phyloP scores from a whole-genome alignment of 108 stramenopile species.

The Nitzschia palea region DNA sequence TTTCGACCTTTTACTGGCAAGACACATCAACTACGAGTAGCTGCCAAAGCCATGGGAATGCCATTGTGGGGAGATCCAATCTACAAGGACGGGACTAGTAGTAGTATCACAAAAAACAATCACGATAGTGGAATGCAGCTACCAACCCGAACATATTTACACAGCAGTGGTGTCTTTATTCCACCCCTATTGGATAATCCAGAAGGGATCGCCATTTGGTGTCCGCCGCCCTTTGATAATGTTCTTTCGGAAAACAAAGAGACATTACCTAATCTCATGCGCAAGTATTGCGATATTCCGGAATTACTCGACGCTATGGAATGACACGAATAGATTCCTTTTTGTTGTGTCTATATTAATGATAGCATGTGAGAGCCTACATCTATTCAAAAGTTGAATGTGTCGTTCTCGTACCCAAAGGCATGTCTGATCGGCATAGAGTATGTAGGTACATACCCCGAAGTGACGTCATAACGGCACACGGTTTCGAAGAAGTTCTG shows the following conservation, averaged over 20 bases:
- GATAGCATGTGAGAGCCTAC: no score
- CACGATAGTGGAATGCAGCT: background rate
- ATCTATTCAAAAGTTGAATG: no score
- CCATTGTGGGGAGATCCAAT: conserved; percentile 73
- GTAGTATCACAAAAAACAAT: background rate
- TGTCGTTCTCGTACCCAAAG: no score
- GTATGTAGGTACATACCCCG: no score
- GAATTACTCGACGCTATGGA: conserved; percentile 37
- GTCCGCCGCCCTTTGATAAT: conserved; percentile 13
- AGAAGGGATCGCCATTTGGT: conserved; percentile 13
- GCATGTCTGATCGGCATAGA: no score
- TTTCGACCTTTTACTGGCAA: conserved; percentile 80
- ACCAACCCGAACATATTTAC: conserved; percentile 17
- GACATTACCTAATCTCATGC: conserved; percentile 48
- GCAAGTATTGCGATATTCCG: conserved; percentile 56
- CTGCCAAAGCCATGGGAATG: conserved; percentile 74
- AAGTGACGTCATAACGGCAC: no score
- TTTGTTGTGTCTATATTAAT: background rate
- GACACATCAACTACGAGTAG: conserved; percentile 85
- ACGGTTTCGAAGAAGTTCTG: no score
- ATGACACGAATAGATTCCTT: background rate
- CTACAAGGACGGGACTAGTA: conserved; percentile 38
- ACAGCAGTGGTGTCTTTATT: conserved; percentile 27
- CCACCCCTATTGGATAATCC: conserved; percentile 13
- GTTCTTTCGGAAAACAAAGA: background rate